Percentiles rank a stretch among this genome's conserved stretches.
Evolutionary conservation across 306 rosid species (phyloP).

Genomic region (Medicago lupulina): DNA sequence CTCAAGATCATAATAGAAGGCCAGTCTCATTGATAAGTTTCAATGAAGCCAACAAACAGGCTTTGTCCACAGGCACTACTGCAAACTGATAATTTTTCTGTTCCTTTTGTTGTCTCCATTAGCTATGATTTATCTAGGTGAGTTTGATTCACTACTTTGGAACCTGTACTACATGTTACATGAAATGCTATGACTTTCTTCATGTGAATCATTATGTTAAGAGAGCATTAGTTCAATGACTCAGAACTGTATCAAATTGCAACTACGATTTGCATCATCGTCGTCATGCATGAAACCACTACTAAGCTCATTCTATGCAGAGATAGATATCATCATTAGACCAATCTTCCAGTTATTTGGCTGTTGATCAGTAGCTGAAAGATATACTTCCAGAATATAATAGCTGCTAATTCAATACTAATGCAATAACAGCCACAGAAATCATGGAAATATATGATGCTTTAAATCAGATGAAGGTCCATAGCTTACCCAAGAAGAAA

Average conservation of each 20-base stretch:
- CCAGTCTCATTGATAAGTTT: background rate
- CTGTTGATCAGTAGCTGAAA: constrained; percentile 32
- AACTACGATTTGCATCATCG: background rate
- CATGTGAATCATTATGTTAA: constrained; percentile 3
- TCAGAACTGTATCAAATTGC: background rate
- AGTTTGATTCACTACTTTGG: constrained; percentile 14
- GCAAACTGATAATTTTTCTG: constrained; percentile 24
- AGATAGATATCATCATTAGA: background rate
- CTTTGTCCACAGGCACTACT: background rate
- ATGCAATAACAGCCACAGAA: constrained; percentile 28
- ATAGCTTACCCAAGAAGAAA: constrained; percentile 81
- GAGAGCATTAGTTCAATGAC: constrained; percentile 8
- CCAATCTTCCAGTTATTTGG: constrained; percentile 1
- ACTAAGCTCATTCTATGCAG: background rate
- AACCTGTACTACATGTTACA: constrained; percentile 1
- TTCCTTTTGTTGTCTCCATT: constrained; percentile 14
- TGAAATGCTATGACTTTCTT: constrained; percentile 23
- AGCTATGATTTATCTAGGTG: background rate
- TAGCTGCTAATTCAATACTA: constrained; percentile 7
- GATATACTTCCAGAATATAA: constrained; percentile 32
- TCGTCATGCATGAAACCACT: constrained; percentile 1
- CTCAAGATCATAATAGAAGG: constrained; percentile 15
- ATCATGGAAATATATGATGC: constrained; percentile 6
- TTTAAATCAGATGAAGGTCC: constrained; percentile 27
- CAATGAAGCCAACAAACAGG: background rate